Conservation (phyloP, 1,139 yeast species). For the Nakaseomyces bracarensis region DNA sequence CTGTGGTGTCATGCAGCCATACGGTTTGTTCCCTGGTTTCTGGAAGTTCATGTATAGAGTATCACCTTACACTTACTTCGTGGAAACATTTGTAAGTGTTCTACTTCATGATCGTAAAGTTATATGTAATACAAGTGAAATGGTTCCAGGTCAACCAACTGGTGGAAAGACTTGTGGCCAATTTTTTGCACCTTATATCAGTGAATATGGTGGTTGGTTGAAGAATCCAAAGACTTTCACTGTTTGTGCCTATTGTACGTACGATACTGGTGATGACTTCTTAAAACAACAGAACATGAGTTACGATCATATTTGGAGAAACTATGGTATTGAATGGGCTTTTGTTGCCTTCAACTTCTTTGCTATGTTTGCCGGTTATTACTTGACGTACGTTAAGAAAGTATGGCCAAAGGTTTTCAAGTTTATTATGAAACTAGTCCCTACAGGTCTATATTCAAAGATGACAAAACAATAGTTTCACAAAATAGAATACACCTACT, state of each 20-base stretch:
- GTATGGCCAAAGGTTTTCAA: slow-evolving; percentile 20
- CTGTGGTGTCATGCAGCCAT: slow-evolving; percentile 54
- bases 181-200: slow-evolving; percentile 34
- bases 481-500: neutral
- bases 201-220: slow-evolving; percentile 34
- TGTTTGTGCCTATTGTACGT: slow-evolving; percentile 37
- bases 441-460: slow-evolving; percentile 3
- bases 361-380: slow-evolving; percentile 39
- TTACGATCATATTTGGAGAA: slow-evolving; percentile 47
- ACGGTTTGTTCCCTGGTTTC: slow-evolving; percentile 46
- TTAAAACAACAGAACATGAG: slow-evolving; percentile 38
- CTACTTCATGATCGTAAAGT: slow-evolving; percentile 48
- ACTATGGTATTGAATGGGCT: slow-evolving; percentile 47
- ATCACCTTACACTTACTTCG: slow-evolving; percentile 60
- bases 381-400: slow-evolving; percentile 27
- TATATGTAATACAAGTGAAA: slow-evolving; percentile 43
- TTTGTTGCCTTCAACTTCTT: slow-evolving; percentile 40
- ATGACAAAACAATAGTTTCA: neutral
- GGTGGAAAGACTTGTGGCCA: slow-evolving; percentile 47
- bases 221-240: slow-evolving; percentile 30
- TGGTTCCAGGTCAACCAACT: slow-evolving; percentile 44
- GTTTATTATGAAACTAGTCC: slow-evolving; percentile 11
- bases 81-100: slow-evolving; percentile 46
- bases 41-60: slow-evolving; percentile 62
- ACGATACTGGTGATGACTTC: slow-evolving; percentile 34